Evolutionary conservation across 1,284 basidiomycete genomes (phyloP), one percentile per base, ranked within the genome.

Genomic region (Puccinia triticina): DNA sequence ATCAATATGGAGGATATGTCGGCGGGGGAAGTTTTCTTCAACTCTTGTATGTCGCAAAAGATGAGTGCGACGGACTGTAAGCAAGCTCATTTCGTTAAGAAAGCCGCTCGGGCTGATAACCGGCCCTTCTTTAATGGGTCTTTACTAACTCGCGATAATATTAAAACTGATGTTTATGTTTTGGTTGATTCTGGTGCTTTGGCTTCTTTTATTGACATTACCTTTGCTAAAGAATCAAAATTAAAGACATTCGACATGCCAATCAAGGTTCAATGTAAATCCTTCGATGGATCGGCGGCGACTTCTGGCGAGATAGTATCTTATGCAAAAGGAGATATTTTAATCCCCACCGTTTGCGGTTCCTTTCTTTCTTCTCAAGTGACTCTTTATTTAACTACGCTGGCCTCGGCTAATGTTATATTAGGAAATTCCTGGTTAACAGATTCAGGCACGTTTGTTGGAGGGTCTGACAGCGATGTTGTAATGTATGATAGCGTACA

Each of bases 341-440:
- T 11, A 61, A 61, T 61, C 29, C 16, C 59, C 32, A 5, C 16
- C 23, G 8, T 29, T 7, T 8, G 55, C 8, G 55, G 29, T n/a
- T 29, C n/a, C 11, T 61, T 29, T 29, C 11, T 29, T 23, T 16
- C n/a, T 29, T 61, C 32, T 61, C 10, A 29, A 3, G 59, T 61
- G 16, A 29, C 3, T 16, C n/a, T 61, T 3, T 61, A 21, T 61
- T 11, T 61, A 7, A 61, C 59, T 61, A 12, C 4, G 10, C n/a
- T 61, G n/a, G 59, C 59, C 29, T 61, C 59, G 11, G 59, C 59
- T 61, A n/a, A 61, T 23, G 18, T 61, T 61, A 61, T 61, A 2
- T 29, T 61, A 26, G 59, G 59, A 7, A 5, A 7, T 61, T n/a
- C 59, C 5, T 61, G 59, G 59, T 18, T 61, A 4, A 7, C 14